A percentile compares a stretch with the other conserved stretches of the same genome.
phyloP scores from a whole-genome alignment of 108 stramenopile genomes.

The Pseudonitzschia pungens region DNA sequence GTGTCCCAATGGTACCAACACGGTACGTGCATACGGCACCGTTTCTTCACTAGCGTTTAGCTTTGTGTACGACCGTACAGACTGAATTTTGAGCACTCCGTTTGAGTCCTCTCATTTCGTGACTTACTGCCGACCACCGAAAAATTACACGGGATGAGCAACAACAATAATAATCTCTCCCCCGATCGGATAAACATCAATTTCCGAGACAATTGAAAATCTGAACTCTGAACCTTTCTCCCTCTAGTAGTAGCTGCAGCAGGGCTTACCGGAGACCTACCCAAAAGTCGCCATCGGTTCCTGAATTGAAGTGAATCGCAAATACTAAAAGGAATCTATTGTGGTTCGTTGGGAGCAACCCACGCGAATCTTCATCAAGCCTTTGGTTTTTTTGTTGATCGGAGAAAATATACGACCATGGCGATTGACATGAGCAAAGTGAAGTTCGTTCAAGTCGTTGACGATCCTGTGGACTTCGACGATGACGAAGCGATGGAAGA shows the following conservation, averaged over 20 bases:
- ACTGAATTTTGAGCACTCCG: neutral
- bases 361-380: neutral
- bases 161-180: neutral
- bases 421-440: conserved; percentile 13
- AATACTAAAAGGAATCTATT: neutral
- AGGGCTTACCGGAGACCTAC: too few species aligned
- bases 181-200: neutral
- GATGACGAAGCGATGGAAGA: conserved; percentile 20
- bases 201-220: too few species aligned
- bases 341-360: neutral
- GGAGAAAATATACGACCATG: neutral
- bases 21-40: too few species aligned
- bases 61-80: neutral
- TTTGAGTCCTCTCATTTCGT: neutral
- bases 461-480: conserved; percentile 7
- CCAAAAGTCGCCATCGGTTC: too few species aligned
- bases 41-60: too few species aligned
- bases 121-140: conserved; percentile 9
- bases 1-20: too few species aligned
- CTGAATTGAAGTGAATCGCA: too few species aligned
- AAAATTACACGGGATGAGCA: neutral
- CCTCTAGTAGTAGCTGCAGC: too few species aligned
- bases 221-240: too few species aligned
- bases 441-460: conserved; percentile 21
- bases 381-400: neutral